These are phyloP conservation scores for Kodamaea anthophila DNA, from an alignment of 1,139 yeast species.

Conservation along the genomic window DNA sequence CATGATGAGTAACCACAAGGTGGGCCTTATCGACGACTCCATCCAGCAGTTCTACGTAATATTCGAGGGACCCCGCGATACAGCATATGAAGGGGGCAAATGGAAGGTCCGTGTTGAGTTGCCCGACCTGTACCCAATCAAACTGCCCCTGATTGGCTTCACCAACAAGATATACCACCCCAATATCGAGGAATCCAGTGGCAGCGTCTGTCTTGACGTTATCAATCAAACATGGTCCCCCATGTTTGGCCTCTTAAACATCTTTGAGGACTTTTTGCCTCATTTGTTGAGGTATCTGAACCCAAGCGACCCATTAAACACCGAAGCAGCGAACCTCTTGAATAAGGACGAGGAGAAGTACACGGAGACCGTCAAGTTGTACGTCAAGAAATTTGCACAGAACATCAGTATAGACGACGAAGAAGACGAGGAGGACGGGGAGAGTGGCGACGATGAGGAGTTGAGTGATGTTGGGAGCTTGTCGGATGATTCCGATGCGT, in stretches of 20 bases:
- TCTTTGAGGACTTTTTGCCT: constrained; percentile 90
- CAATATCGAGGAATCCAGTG: constrained; percentile 83
- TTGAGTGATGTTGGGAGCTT: constrained; percentile 46
- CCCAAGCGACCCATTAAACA: constrained; percentile 89
- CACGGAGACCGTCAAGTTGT: constrained; percentile 62
- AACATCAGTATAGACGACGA: constrained; percentile 28
- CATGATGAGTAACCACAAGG: constrained; percentile 94
- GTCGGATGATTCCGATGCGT: constrained; percentile 40
- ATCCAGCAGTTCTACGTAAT: constrained; percentile 88
- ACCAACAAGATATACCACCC: constrained; percentile 91
- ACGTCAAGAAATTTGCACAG: constrained; percentile 69
- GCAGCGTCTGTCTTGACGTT: constrained; percentile 93
- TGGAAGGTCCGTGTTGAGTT: constrained; percentile 93
- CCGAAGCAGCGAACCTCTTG: constrained; percentile 83
- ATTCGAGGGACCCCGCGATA: constrained; percentile 82
- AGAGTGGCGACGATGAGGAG: constrained; percentile 36
- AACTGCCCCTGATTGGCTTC: constrained; percentile 93
- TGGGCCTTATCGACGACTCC: constrained; percentile 75
- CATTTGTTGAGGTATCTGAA: constrained; percentile 89
- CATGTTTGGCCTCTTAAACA: constrained; percentile 86
- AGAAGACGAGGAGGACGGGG: constrained; percentile 28
- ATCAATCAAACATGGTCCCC: constrained; percentile 99
- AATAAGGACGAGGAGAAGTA: constrained; percentile 65
- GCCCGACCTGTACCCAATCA: constrained; percentile 94
- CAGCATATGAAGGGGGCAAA: constrained; percentile 83